A percentile compares a stretch with the other conserved stretches of the same genome.
phyloP scores from a whole-genome alignment of 2,329 filamentous ascomycete genomes.

The Hymenoscyphus infarciens region DNA sequence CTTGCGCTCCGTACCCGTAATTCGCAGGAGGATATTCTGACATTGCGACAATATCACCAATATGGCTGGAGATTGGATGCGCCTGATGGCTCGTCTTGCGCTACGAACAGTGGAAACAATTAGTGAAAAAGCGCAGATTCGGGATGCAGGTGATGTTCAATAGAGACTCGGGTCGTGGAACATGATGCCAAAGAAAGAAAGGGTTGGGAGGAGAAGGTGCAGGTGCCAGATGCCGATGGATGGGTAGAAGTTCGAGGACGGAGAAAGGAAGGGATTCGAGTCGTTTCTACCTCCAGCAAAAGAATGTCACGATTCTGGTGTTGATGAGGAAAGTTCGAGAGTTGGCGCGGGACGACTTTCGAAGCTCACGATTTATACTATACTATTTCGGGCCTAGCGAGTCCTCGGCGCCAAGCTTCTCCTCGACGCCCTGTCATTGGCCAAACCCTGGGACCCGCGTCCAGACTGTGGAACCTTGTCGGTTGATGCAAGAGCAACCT shows the following conservation, averaged over 20 bases:
- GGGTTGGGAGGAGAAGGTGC: not conserved
- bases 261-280: conserved; percentile 12
- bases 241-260: conserved; percentile 1
- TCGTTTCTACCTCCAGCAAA: not conserved
- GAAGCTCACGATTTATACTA: too few relatives aligned
- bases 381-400: too few relatives aligned
- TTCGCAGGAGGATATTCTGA: conserved; percentile 46
- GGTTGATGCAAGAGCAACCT: too few relatives aligned
- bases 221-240: not conserved
- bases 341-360: not conserved
- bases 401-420: too few relatives aligned
- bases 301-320: conserved; percentile 6
- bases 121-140: conserved; percentile 18
- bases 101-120: conserved; percentile 7
- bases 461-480: too few relatives aligned
- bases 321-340: conserved; percentile 1
- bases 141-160: conserved; percentile 20
- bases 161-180: conserved; percentile 20
- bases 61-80: not conserved
- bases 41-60: conserved; percentile 36
- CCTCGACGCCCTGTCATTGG: too few relatives aligned
- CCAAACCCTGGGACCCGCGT: too few relatives aligned
- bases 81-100: not conserved
- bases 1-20: conserved; percentile 33
- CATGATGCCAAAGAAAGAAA: conserved; percentile 21